Base-by-base conservation (phyloP, 192 early-diverging fungal species). In the Coemansia sp. region DNA sequence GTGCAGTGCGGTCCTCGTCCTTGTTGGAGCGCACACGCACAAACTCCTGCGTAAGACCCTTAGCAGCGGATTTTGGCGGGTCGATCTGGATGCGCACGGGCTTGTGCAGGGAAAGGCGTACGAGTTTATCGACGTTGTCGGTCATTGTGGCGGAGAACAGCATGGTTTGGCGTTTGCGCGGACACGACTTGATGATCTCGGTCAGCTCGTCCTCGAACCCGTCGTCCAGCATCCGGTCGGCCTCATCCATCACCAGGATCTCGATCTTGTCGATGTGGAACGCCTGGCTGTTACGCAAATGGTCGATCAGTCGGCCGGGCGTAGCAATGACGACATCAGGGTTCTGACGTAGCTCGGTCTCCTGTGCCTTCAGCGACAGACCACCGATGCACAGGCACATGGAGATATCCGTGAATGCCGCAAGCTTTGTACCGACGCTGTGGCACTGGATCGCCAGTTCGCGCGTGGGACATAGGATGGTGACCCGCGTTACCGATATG, bases 91-190 rank as follows among this genome's bases (percentile, higher is more conserved):
- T 84, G 41, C 91, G 85, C 3, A 96, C 91, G 28, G 96, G 97
- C 23, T 88, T 78, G 56, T 91, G 85, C 50, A 99, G 84, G 2
- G 96, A 98, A 62, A 99, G 85, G 27, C 92, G 89, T 47, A 97
- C 90, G 23, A 99, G 84, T 67, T 97, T 89, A 63, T 99, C 94
- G 31, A 97, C 90, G 60, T 96, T 95, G 69, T 97, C 94, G 8
- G 97, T 99, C 97, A 98, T 98, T 15, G 97, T 99, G 20, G 97
- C 97, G 25, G 97, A 99, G 79, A 99, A 99, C 6, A 99, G 82
- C 94, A 99, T 96, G 2, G 96, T 95, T 70, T 99, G 97, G 48
- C 97, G 87, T 44, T 83, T 85, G 57, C 86, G 85, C 3, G 97
- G 97, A 42, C 90, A 92, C 42, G 88, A 55, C 54, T 89, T 90